Evolutionary conservation across 495 filamentous ascomycete genomes (phyloP).

Genomic region (Penicillium manginii): DNA sequence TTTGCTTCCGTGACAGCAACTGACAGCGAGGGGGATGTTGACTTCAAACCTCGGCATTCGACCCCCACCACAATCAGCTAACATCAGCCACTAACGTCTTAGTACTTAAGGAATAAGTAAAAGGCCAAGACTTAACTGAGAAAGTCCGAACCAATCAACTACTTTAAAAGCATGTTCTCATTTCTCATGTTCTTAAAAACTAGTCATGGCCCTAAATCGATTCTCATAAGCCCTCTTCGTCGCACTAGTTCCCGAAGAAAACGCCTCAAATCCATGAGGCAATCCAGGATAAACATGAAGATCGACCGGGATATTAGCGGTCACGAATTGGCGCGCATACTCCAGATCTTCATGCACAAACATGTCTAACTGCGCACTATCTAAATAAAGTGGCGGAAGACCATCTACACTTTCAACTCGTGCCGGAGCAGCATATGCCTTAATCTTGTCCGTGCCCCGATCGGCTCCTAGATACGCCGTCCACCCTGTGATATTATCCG

Average conservation of each 20-base stretch:
- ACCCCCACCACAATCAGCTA: too few species aligned
- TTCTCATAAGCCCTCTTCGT: constrained; percentile 11
- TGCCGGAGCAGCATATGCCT: constrained; percentile 31
- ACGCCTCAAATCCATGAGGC: constrained; percentile 32
- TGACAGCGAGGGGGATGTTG: background rate
- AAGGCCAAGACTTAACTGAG: background rate
- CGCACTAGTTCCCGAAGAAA: constrained; percentile 12
- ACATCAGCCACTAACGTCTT: background rate
- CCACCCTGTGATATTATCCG: constrained; percentile 35
- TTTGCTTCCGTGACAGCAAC: constrained; percentile 4
- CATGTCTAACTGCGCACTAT: constrained; percentile 29
- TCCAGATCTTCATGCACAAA: constrained; percentile 30
- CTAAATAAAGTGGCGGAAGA: constrained; percentile 32
- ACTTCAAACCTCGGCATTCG: background rate
- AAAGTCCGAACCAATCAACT: background rate
- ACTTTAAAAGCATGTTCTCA: background rate
- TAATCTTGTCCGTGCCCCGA: constrained; percentile 16
- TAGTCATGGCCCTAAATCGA: constrained; percentile 16
- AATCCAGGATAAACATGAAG: constrained; percentile 35
- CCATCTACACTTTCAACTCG: constrained; percentile 24
- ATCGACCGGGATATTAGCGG: constrained; percentile 26
- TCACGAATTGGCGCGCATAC: constrained; percentile 26
- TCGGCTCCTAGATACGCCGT: constrained; percentile 31
- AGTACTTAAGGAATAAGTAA: background rate
- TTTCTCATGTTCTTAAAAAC: constrained; percentile 6